Base-by-base conservation (phyloP, 2,329 filamentous ascomycete genomes). In the Penicillium sp. region DNA sequence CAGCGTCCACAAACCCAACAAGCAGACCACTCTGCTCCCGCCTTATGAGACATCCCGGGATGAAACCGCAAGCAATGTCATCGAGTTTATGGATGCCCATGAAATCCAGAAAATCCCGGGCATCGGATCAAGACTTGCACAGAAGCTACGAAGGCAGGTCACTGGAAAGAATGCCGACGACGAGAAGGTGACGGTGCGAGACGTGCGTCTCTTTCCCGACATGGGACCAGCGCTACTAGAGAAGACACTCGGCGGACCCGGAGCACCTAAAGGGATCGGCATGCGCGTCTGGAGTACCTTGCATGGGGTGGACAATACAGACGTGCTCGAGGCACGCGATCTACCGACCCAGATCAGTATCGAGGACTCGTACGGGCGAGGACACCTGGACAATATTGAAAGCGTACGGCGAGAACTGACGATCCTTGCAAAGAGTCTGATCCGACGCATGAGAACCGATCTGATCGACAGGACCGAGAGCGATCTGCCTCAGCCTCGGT, bases 311-410 rank as follows among this genome's bases (percentile, higher is more conserved):
- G 92, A 97, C 68, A 74, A 84, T 46, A 79, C 81, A 0, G 85
- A 89, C 52, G 90, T 97, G 16, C 84, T 85, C 44, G 79, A 85
- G 56, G 87, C 85, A 2, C 83, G 82, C 60, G 81, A 85, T 40
- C 72, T 95, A 1, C 92, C 92, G 0, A 85, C 84, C 1, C 92
- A 96, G 70, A 95, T 97, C 67, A 94, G 90, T 69, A 94, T 97
- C 57, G 92, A 97, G 67, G 92, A 97, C 71, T 94, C 90, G 14
- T 97, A 95, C 68, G 80, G 82, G 25, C 83, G 85, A 68, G 80
- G 83, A 22, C 83, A 85, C 0, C 76, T 96, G 1, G 82, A 87
- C 59, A 84, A 79, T 0, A 67, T 87, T 46, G 70, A 82, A 1
- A 80, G 85, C 52, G 83, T 95, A 27, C 73, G 76, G 38, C 82